phyloP scores from a whole-genome alignment of 805 yeast species.

The Metschnikowia bowlesiae region DNA sequence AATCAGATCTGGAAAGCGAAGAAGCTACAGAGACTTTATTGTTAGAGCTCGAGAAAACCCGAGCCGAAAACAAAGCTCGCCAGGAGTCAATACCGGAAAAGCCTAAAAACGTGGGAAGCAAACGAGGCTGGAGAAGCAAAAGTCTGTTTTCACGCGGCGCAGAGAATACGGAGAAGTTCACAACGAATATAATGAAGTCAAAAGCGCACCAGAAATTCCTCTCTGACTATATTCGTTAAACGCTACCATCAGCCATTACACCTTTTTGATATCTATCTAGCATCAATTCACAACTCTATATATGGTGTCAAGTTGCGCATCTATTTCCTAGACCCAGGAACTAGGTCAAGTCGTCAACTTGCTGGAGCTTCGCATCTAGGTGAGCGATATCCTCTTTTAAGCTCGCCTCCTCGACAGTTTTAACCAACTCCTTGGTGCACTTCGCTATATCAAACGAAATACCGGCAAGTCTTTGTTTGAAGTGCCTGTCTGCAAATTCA shows the following conservation, averaged over 20 bases:
- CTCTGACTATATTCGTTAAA: slow-evolving; percentile 17
- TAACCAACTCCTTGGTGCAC: slow-evolving; percentile 91
- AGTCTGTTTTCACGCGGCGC: not conserved
- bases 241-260: not conserved
- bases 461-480: slow-evolving; percentile 92
- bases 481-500: slow-evolving; percentile 79
- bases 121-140: slow-evolving; percentile 3
- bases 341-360: slow-evolving; percentile 25
- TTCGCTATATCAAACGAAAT: slow-evolving; percentile 95
- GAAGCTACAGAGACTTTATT: slow-evolving; percentile 17
- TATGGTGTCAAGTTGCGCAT: too few species aligned
- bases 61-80: slow-evolving; percentile 8
- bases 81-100: not conserved
- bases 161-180: slow-evolving; percentile 15
- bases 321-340: too few species aligned
- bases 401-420: slow-evolving; percentile 93
- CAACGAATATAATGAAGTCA: slow-evolving; percentile 32
- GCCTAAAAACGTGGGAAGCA: not conserved
- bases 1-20: slow-evolving; percentile 6
- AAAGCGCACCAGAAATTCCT: slow-evolving; percentile 33
- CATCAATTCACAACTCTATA: not conserved
- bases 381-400: slow-evolving; percentile 80
- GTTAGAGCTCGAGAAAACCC: slow-evolving; percentile 18
- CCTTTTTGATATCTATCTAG: not conserved
- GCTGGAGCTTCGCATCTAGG: slow-evolving; percentile 60